Evolutionary conservation across 169 alveolate species (phyloP).

Genomic region (Plasmodium blacklocki): DNA sequence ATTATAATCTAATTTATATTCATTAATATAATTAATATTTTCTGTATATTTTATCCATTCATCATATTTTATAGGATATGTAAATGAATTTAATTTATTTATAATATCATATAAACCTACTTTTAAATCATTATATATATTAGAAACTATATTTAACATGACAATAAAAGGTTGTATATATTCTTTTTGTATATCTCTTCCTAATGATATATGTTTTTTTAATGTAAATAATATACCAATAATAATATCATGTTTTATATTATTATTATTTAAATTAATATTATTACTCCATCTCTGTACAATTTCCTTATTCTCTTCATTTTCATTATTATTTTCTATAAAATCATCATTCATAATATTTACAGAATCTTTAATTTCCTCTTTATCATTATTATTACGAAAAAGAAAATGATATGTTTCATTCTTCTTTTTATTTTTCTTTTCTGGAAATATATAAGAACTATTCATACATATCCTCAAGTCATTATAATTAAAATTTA

Average conservation of each 20-base stretch:
- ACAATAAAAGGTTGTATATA: conserved; percentile 28
- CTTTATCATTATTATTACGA: no score
- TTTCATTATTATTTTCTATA: not conserved
- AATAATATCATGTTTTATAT: conserved; percentile 59
- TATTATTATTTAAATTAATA: conserved; percentile 1
- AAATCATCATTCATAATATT: not conserved
- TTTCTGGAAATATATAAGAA: not conserved
- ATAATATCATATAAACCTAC: not conserved
- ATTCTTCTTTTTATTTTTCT: not conserved
- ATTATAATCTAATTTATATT: not conserved
- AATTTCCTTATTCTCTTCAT: not conserved
- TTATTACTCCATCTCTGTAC: conserved; percentile 20
- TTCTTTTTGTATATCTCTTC: conserved; percentile 2
- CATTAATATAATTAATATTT: not conserved
- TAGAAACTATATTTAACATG: conserved; percentile 28
- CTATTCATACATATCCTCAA: conserved; percentile 36
- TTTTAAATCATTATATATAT: conserved; percentile 30
- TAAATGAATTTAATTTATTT: not conserved
- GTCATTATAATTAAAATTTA: conserved; percentile 35
- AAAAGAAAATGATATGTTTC: no score
- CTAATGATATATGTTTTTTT: conserved; percentile 20
- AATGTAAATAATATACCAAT: conserved; percentile 48
- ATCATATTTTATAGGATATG: conserved; percentile 32
- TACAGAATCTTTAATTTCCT: no score
- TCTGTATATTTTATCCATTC: conserved; percentile 18